Evolutionary conservation across 2,329 filamentous ascomycete genomes (phyloP), one percentile per base, ranked within the genome.

Genomic region (Colletotrichum cereale): DNA sequence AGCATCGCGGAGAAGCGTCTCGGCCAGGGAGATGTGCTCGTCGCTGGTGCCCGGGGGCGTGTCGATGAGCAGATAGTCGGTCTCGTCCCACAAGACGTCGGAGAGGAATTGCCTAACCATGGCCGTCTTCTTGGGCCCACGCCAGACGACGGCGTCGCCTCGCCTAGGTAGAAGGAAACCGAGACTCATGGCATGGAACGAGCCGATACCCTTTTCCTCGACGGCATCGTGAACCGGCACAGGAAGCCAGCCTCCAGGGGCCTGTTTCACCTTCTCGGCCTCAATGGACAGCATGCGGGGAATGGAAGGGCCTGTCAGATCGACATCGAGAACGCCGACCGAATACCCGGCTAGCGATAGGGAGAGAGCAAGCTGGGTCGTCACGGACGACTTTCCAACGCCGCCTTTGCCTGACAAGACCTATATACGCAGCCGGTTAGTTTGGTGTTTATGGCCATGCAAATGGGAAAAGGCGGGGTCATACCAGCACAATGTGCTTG

Each of bases 91-190:
- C 38, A 94, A 87, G 5, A 98, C 95, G 78, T 98, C 95, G 1
- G 93, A 92, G 36, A 99, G 86, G 79, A 99, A 99, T 81, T 99
- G 96, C 50, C 95, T 91, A 70, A 99, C 94, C 96, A 99, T 99
- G 62, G 96, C 96, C 5, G 96, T 99, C 85, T 99, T 99, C 84
- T 99, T 99, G 2, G 96, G 96, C 0, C 96, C 96, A 64, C 96
- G 90, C 96, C 96, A 99, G 48, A 99, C 96, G 0, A 99, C 95
- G 0, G 96, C 96, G 77, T 98, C 95, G 73, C 93, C 93, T 76
- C 96, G 87, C 73, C 91, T 89, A 4, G 92, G 91, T 7, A 99
- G 87, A 8, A 99, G 88, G 77, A 99, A 98, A 3, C 95, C 96
- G 1, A 99, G 86, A 66, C 94, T 97, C 93, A 98, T 98, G 80